A percentile compares a stretch with the other conserved stretches of the same genome.
Conservation (phyloP, 176 grass and related monocot genomes). For the Musa schizocarpa region DNA sequence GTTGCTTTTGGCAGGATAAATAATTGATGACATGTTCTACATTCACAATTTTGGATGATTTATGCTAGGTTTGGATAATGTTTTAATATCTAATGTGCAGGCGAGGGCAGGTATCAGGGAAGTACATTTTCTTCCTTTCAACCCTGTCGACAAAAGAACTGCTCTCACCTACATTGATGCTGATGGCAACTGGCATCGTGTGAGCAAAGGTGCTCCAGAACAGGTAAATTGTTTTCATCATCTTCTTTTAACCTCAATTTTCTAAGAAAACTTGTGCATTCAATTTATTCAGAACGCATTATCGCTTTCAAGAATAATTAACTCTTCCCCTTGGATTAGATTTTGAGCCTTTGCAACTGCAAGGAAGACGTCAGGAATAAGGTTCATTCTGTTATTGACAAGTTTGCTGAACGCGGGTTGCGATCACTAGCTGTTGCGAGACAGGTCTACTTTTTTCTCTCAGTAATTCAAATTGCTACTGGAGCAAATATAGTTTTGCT, state of each 20-base stretch:
- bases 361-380: conserved; percentile 29
- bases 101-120: conserved; percentile 68
- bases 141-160: conserved; percentile 94
- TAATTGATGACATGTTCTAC: background rate
- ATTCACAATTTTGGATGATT: background rate
- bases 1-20: background rate
- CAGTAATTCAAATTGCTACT: background rate
- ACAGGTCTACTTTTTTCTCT: conserved; percentile 30
- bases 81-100: conserved; percentile 8
- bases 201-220: conserved; percentile 94
- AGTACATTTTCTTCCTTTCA: conserved; percentile 89
- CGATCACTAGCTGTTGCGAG: conserved; percentile 66
- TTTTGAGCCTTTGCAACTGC: conserved; percentile 58
- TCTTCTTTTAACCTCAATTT: background rate
- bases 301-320: background rate
- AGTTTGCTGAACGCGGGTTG: conserved; percentile 81
- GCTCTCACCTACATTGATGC: conserved; percentile 63
- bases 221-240: conserved; percentile 22
- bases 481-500: background rate
- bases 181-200: conserved; percentile 54
- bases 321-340: conserved; percentile 21
- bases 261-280: background rate
- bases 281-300: background rate
- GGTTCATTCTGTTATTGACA: conserved; percentile 65
- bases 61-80: conserved; percentile 9